Conservation (phyloP, 495 filamentous ascomycete genomes). For the Aspergillus diversus region DNA sequence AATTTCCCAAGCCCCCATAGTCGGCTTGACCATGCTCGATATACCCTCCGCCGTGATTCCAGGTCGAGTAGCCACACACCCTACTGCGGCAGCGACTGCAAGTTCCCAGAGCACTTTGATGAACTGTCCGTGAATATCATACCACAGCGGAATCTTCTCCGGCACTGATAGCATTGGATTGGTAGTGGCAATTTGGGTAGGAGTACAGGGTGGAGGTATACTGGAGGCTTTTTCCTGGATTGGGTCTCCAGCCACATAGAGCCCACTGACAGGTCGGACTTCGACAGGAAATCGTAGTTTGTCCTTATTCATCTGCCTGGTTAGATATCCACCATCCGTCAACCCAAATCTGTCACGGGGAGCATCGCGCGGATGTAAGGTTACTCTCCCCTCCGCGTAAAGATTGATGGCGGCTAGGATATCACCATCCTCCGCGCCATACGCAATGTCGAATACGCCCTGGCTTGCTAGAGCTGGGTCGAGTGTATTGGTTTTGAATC, state of each 20-base stretch:
- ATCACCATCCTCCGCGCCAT: slow-evolving; percentile 61
- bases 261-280: slow-evolving; percentile 54
- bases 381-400: slow-evolving; percentile 60
- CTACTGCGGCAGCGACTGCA: slow-evolving; percentile 60
- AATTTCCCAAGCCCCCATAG: slow-evolving; percentile 70
- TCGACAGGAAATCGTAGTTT: slow-evolving; percentile 65
- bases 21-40: slow-evolving; percentile 58
- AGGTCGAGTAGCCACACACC: slow-evolving; percentile 62
- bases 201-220: slow-evolving; percentile 37
- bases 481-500: slow-evolving; percentile 59
- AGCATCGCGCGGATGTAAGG: slow-evolving; percentile 56
- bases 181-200: neutral
- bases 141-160: slow-evolving; percentile 73
- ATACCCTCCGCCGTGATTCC: slow-evolving; percentile 57
- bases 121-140: slow-evolving; percentile 70
- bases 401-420: slow-evolving; percentile 74
- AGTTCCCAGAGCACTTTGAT: slow-evolving; percentile 66
- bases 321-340: slow-evolving; percentile 70
- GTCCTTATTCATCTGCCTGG: slow-evolving; percentile 68
- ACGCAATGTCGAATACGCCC: slow-evolving; percentile 31
- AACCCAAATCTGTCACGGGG: slow-evolving; percentile 75
- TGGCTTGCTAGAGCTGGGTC: slow-evolving; percentile 55
- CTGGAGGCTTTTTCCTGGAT: slow-evolving; percentile 33
- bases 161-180: slow-evolving; percentile 26
- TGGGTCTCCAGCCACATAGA: slow-evolving; percentile 65